Conservation (phyloP, 2,329 filamentous ascomycete genomes). For the Calonectria naviculata region DNA sequence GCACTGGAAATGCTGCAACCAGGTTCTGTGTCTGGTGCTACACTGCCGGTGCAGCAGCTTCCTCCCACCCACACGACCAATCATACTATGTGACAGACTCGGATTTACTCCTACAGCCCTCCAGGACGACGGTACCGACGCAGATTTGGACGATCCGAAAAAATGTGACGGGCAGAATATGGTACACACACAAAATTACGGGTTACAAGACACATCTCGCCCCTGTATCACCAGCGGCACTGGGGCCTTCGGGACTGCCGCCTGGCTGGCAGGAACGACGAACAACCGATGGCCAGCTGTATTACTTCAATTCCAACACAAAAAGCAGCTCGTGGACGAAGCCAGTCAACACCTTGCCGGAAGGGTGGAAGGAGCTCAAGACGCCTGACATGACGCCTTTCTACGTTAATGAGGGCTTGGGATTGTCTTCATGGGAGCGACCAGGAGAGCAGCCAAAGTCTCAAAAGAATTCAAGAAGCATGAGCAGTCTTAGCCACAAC, state of each 20-base stretch:
- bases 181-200: constrained; percentile 41
- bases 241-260: constrained; percentile 26
- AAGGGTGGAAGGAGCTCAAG: constrained; percentile 40
- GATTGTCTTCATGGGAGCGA: constrained; percentile 39
- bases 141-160: constrained; percentile 40
- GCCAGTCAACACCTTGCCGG: constrained; percentile 34
- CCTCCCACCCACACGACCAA: constrained; percentile 39
- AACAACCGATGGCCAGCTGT: constrained; percentile 35
- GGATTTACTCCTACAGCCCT: constrained; percentile 33
- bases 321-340: constrained; percentile 37
- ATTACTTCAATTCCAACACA: constrained; percentile 38
- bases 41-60: constrained; percentile 36
- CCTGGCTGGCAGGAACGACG: constrained; percentile 38
- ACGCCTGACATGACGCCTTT: constrained; percentile 41
- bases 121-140: constrained; percentile 26
- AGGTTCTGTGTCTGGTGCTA: constrained; percentile 44
- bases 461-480: neutral
- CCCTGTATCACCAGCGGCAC: constrained; percentile 24
- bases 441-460: constrained; percentile 39
- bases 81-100: constrained; percentile 42
- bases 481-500: neutral
- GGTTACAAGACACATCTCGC: constrained; percentile 40
- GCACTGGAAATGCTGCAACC: constrained; percentile 32
- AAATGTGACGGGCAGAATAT: constrained; percentile 40
- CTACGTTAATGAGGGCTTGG: constrained; percentile 39